Conservation (phyloP, 371 early-diverging fungal genomes). For the Actinomortierella wolfii region DNA sequence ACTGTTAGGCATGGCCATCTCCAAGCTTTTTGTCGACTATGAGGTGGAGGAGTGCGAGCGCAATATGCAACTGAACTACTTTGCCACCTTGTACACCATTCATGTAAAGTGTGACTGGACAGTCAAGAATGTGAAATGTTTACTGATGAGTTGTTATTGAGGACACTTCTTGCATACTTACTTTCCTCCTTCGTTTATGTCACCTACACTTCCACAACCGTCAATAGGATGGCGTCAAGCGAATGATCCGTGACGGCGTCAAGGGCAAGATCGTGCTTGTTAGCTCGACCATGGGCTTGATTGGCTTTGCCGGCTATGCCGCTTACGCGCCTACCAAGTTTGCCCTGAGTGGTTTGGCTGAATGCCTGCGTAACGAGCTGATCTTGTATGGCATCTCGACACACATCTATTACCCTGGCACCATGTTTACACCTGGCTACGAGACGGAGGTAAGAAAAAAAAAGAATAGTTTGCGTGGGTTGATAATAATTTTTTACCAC, state of each 20-base stretch:
- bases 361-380: slow-evolving; percentile 77
- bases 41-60: slow-evolving; percentile 62
- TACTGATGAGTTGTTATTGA: too few species aligned
- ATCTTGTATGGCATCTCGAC: slow-evolving; percentile 69
- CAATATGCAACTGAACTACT: slow-evolving; percentile 78
- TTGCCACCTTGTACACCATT: slow-evolving; percentile 76
- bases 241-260: slow-evolving; percentile 65
- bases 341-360: slow-evolving; percentile 82
- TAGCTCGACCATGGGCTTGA: slow-evolving; percentile 75
- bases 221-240: slow-evolving; percentile 63
- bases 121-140: background rate
- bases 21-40: slow-evolving; percentile 78
- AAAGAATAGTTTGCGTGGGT: background rate
- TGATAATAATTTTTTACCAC: background rate
- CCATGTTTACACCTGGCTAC: slow-evolving; percentile 83
- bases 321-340: slow-evolving; percentile 87
- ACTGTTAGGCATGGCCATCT: slow-evolving; percentile 58
- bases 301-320: slow-evolving; percentile 82
- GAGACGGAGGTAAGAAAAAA: slow-evolving; percentile 58
- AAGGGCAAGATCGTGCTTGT: slow-evolving; percentile 81
- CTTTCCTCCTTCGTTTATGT: background rate
- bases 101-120: slow-evolving; percentile 54
- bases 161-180: too few species aligned
- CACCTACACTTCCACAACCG: background rate
- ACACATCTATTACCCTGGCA: slow-evolving; percentile 84